These are phyloP conservation scores for Ogataea henricii DNA, from an alignment of 805 yeast genomes.

Conservation along the genomic window DNA sequence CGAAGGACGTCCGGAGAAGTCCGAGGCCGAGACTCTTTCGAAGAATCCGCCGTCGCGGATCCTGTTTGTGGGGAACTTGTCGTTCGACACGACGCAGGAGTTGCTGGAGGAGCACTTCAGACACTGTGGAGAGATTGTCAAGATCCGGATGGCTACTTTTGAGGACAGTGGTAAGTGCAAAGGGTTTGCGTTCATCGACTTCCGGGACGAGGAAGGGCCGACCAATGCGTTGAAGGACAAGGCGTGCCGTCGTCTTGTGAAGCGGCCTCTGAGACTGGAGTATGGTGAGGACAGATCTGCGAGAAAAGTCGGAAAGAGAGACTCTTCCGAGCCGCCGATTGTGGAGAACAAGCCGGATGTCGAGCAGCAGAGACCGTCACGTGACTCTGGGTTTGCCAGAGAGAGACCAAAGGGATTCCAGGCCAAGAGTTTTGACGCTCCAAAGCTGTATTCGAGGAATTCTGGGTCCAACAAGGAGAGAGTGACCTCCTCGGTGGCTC, in stretches of 20 bases:
- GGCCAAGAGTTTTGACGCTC: conserved; percentile 12
- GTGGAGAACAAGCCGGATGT: conserved; percentile 3
- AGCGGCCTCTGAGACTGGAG: conserved; percentile 81
- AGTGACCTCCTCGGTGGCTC: conserved; percentile 76
- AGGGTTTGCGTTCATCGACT: conserved; percentile 93
- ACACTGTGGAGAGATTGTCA: conserved; percentile 84
- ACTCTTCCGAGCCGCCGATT: not conserved
- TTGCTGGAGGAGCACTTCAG: conserved; percentile 78
- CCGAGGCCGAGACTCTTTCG: conserved; percentile 46
- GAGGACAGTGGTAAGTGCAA: conserved; percentile 96
- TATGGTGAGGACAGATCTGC: conserved; percentile 90
- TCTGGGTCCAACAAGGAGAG: conserved; percentile 31
- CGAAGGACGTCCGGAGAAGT: conserved; percentile 79
- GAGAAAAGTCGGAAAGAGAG: conserved; percentile 29
- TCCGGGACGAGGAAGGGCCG: conserved; percentile 77
- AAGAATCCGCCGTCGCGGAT: conserved; percentile 89
- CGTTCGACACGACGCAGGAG: conserved; percentile 88
- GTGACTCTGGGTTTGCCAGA: conserved; percentile 9
- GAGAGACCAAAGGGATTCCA: conserved; percentile 30
- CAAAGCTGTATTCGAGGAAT: conserved; percentile 6
- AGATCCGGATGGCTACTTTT: conserved; percentile 96
- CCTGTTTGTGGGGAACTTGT: conserved; percentile 87
- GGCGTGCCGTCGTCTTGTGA: conserved; percentile 62
- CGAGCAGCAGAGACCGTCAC: not conserved
- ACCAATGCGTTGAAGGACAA: conserved; percentile 79